phyloP scores from a whole-genome alignment of 176 grass and related monocot species.

The Chrysopogon serrulatus region DNA sequence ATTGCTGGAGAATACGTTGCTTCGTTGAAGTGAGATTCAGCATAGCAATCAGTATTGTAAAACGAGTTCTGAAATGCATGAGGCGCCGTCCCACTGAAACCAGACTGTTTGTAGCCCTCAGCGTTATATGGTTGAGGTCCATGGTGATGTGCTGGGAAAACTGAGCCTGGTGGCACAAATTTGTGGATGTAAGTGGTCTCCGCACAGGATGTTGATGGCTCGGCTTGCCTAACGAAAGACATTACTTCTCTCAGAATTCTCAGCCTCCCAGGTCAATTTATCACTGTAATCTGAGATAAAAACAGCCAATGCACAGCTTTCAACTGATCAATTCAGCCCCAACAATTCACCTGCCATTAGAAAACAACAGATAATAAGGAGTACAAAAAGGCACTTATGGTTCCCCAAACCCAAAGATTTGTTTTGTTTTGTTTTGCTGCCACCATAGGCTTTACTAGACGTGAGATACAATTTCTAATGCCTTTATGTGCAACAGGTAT shows the following conservation, averaged over 20 bases:
- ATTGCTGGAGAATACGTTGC: conserved; percentile 29
- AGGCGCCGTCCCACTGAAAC: conserved; percentile 14
- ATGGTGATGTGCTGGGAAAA: conserved; percentile 37
- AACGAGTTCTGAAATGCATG: conserved; percentile 29
- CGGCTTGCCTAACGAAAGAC: conserved; percentile 21
- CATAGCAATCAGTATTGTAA: conserved; percentile 30
- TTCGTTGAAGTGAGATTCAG: conserved; percentile 30
- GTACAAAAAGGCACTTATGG: background rate
- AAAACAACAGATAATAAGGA: conserved; percentile 9
- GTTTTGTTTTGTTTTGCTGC: background rate
- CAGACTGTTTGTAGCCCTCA: conserved; percentile 33
- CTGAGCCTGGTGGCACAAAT: conserved; percentile 22
- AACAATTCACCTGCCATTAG: conserved; percentile 10
- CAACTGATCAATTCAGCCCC: background rate
- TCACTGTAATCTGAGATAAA: background rate
- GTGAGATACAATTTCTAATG: background rate
- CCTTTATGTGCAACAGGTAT: background rate
- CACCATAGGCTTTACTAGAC: background rate
- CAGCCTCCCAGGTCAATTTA: background rate
- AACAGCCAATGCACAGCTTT: background rate
- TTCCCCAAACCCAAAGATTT: background rate
- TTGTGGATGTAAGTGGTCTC: conserved; percentile 27
- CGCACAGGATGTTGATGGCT: conserved; percentile 13
- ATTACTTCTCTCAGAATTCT: conserved; percentile 8
- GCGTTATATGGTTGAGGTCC: conserved; percentile 35